These are phyloP conservation scores for Sphaceloma murrayae DNA, from an alignment of 2,329 filamentous ascomycete species.

Conservation along the genomic window DNA sequence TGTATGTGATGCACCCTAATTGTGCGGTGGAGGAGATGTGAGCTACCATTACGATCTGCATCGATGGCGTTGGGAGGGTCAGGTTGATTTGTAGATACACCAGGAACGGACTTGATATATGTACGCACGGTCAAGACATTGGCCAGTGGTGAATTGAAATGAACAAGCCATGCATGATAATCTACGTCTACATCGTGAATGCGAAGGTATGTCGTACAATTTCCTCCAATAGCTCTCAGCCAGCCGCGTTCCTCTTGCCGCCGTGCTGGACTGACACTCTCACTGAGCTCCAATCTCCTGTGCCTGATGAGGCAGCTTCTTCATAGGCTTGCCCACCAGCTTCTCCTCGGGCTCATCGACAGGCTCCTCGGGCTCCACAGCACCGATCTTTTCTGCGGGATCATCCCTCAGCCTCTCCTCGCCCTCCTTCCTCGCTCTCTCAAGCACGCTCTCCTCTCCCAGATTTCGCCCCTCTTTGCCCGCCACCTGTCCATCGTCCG, in stretches of 20 bases:
- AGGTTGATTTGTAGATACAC: conserved; percentile 8
- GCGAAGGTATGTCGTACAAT: no score
- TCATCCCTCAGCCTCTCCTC: conserved; percentile 61
- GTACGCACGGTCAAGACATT: no score
- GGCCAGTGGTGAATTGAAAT: no score
- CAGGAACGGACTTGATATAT: no score
- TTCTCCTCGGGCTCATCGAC: conserved; percentile 23
- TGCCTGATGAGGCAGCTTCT: conserved; percentile 11
- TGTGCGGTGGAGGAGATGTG: conserved; percentile 61
- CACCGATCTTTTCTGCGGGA: conserved; percentile 75
- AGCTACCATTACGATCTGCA: not conserved
- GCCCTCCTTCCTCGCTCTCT: not conserved
- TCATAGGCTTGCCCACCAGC: conserved; percentile 31
- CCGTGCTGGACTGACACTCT: not conserved
- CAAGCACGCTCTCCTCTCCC: no score
- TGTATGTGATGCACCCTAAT: conserved; percentile 92
- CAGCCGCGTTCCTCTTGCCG: no score
- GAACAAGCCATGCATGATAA: not conserved
- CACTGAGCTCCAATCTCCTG: conserved; percentile 4
- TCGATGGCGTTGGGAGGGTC: not conserved
- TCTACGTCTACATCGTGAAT: conserved; percentile 13
- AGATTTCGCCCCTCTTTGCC: no score
- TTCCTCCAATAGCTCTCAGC: no score
- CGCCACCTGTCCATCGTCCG: no score
- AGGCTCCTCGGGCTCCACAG: conserved; percentile 58